Conservation (phyloP, 2,329 filamentous ascomycete species). For the Stemphylium vesicarium region DNA sequence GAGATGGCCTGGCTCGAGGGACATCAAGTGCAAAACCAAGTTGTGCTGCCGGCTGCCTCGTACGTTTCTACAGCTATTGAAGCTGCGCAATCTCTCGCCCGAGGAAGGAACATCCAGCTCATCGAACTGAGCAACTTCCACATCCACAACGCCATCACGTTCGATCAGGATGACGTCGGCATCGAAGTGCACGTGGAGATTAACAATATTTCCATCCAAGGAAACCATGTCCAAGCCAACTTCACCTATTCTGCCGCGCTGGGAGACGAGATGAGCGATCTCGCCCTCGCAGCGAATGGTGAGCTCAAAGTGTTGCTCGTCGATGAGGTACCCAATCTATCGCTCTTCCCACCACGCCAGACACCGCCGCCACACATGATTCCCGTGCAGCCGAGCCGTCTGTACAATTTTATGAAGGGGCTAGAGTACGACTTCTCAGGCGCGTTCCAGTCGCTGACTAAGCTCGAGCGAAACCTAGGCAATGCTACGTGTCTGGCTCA, state of each 20-base stretch:
- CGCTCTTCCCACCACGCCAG: not conserved
- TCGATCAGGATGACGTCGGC: not conserved
- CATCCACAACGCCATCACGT: not conserved
- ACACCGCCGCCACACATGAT: not conserved
- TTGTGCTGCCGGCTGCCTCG: not conserved
- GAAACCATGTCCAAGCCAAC: not conserved
- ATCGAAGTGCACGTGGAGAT: not conserved
- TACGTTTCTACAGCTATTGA: not conserved
- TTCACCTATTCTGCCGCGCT: not conserved
- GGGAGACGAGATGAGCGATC: not conserved
- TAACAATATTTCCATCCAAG: not conserved
- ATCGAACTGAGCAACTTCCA: constrained; percentile 1
- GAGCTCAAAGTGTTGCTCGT: not conserved
- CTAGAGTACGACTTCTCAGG: not conserved
- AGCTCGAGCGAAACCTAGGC: not conserved
- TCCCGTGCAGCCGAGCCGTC: not conserved
- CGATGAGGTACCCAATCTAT: not conserved
- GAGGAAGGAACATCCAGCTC: not conserved
- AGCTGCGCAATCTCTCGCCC: not conserved
- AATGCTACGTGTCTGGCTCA: not conserved
- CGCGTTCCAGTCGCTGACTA: not conserved
- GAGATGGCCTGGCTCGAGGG: constrained; percentile 2
- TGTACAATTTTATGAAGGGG: not conserved
- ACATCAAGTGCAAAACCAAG: not conserved
- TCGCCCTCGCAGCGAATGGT: not conserved